phyloP scores from a whole-genome alignment of 441 rosid species.

The Cnidoscolus chayamansa region DNA sequence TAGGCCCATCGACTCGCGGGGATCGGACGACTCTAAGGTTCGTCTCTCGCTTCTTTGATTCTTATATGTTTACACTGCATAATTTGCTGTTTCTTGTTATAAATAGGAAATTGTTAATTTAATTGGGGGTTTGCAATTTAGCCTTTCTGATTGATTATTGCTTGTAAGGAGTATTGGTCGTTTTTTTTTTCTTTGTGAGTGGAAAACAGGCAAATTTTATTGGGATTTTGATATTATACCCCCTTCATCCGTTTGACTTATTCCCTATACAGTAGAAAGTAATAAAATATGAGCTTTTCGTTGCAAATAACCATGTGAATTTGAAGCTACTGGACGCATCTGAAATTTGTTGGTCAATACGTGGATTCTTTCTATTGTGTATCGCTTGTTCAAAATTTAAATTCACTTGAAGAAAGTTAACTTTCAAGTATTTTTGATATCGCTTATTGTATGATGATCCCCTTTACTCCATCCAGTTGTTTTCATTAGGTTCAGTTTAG shows the following conservation, averaged over 20 bases:
- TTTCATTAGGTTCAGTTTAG: not conserved
- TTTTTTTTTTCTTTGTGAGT: not conserved
- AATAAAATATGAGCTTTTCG: not conserved
- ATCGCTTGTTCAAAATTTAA: not conserved
- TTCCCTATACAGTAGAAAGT: not conserved
- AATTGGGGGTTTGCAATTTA: not conserved
- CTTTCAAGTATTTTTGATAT: not conserved
- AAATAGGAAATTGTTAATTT: not conserved
- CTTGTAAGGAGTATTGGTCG: not conserved
- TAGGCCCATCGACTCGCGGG: constrained; percentile 1
- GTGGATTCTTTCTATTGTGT: not conserved
- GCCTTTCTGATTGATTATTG: not conserved
- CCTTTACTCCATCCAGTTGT: not conserved
- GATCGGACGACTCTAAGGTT: constrained; percentile 21
- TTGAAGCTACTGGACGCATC: not conserved
- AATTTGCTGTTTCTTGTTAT: not conserved
- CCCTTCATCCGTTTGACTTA: not conserved
- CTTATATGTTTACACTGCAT: not conserved
- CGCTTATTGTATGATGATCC: not conserved
- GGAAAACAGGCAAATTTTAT: not conserved
- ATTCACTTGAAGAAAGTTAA: not conserved
- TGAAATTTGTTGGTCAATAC: not conserved
- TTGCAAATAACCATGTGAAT: not conserved
- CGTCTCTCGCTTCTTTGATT: constrained; percentile 24
- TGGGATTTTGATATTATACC: not conserved